A percentile compares a stretch with the other conserved stretches of the same genome.
phyloP scores from a whole-genome alignment of 73 alveolate genomes.

The Loxodes magnus region DNA sequence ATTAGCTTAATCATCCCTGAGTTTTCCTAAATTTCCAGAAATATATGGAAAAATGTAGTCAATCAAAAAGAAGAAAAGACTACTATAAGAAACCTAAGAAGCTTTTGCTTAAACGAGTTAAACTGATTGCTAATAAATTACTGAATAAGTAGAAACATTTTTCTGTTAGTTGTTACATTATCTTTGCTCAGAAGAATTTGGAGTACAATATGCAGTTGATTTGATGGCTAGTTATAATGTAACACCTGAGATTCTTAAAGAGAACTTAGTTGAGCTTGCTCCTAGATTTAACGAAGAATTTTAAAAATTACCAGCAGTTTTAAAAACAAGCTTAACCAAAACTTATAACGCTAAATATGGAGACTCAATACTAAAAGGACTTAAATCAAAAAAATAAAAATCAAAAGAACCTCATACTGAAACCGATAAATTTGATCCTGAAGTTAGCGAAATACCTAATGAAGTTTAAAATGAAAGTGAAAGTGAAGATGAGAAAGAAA shows the following conservation, averaged over 20 bases:
- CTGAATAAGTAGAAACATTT: conserved; percentile 21
- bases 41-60: conserved; percentile 66
- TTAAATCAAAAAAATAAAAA: conserved; percentile 39
- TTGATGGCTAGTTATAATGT: conserved; percentile 41
- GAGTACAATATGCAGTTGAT: conserved; percentile 22
- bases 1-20: conserved; percentile 36
- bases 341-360: conserved; percentile 36
- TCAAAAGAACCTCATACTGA: conserved; percentile 16
- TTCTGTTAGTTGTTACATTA: neutral
- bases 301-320: conserved; percentile 28
- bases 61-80: conserved; percentile 50
- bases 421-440: conserved; percentile 15
- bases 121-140: conserved; percentile 5
- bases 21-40: conserved; percentile 76
- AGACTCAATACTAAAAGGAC: conserved; percentile 21
- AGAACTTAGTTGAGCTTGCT: conserved; percentile 46
- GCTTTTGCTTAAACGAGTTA: conserved; percentile 39
- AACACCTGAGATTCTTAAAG: conserved; percentile 55
- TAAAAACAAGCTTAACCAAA: conserved; percentile 32
- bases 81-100: conserved; percentile 55
- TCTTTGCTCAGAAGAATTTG: neutral
- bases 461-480: too few species aligned
- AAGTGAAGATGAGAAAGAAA: neutral
- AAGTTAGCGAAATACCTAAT: conserved; percentile 8
- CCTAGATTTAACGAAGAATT: conserved; percentile 27